These are phyloP conservation scores for Eleusine indica DNA, from an alignment of 176 grass and related monocot genomes.

Conservation along the genomic window DNA sequence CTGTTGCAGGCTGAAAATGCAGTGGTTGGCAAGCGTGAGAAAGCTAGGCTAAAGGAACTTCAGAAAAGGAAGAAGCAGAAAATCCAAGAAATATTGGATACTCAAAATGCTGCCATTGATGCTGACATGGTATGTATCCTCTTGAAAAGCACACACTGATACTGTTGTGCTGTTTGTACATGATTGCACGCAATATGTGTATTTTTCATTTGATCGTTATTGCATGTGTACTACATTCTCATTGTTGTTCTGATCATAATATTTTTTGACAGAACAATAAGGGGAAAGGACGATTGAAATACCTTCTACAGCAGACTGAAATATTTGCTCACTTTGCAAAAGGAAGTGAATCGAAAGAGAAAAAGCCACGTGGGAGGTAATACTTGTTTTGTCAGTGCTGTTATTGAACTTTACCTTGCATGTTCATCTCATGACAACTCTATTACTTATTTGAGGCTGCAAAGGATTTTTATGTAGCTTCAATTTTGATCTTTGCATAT, in stretches of 20 bases:
- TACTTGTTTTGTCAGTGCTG: slow-evolving; percentile 11
- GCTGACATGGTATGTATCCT: slow-evolving; percentile 69
- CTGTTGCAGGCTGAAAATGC: slow-evolving; percentile 47
- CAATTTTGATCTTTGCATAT: not conserved
- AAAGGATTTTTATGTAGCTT: not conserved
- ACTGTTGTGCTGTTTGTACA: not conserved
- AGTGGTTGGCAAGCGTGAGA: slow-evolving; percentile 73
- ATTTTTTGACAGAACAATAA: slow-evolving; percentile 73
- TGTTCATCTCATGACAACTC: not conserved
- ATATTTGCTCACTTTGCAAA: slow-evolving; percentile 96
- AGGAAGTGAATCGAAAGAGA: slow-evolving; percentile 69
- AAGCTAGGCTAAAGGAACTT: slow-evolving; percentile 69
- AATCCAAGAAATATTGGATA: slow-evolving; percentile 73
- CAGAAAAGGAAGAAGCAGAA: slow-evolving; percentile 82
- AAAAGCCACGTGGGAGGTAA: slow-evolving; percentile 81
- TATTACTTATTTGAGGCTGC: not conserved
- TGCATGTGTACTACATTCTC: slow-evolving; percentile 14
- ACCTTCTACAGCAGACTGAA: slow-evolving; percentile 89
- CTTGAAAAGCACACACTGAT: not conserved
- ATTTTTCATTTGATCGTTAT: not conserved
- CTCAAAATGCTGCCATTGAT: slow-evolving; percentile 86
- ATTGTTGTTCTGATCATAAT: slow-evolving; percentile 3
- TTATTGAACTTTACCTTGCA: slow-evolving; percentile 2
- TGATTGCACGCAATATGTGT: not conserved
- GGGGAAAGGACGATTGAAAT: slow-evolving; percentile 86